Conservation (phyloP, 768 basidiomycete species). For the Chalciporus chontae region DNA sequence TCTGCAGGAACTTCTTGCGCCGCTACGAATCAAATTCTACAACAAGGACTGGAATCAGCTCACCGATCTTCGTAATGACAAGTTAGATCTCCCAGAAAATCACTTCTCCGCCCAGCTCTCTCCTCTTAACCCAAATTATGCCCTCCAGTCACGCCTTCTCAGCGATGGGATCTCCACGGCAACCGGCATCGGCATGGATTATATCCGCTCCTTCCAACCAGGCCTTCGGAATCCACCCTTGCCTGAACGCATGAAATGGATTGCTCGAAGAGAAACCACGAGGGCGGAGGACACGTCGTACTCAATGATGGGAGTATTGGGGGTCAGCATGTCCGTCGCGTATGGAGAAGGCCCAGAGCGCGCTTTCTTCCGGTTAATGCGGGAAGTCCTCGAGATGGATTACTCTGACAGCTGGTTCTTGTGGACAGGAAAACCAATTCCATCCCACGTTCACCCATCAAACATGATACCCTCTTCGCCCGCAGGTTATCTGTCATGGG, state of each 20-base stretch:
- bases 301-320: conserved; percentile 12
- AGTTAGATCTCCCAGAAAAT: neutral
- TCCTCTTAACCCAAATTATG: neutral
- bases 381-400: neutral
- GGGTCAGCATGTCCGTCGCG: conserved; percentile 5
- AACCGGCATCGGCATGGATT: neutral
- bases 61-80: neutral
- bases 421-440: neutral
- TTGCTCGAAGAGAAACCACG: conserved; percentile 12
- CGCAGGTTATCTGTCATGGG: neutral
- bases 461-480: conserved; percentile 1
- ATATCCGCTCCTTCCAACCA: neutral
- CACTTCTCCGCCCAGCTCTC: no score
- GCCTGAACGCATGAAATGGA: conserved; percentile 7
- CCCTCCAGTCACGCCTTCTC: neutral
- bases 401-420: neutral
- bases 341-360: conserved; percentile 14
- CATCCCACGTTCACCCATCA: neutral
- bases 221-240: neutral
- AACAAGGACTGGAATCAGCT: neutral
- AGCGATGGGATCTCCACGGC: neutral
- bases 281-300: conserved; percentile 14
- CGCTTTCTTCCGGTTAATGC: conserved; percentile 10
- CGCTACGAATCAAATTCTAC: neutral
- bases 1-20: neutral